A percentile compares a stretch with the other conserved stretches of the same genome.
Evolutionary conservation across 768 basidiomycete species (phyloP).

Genomic region (Amanita subjunquillea): DNA sequence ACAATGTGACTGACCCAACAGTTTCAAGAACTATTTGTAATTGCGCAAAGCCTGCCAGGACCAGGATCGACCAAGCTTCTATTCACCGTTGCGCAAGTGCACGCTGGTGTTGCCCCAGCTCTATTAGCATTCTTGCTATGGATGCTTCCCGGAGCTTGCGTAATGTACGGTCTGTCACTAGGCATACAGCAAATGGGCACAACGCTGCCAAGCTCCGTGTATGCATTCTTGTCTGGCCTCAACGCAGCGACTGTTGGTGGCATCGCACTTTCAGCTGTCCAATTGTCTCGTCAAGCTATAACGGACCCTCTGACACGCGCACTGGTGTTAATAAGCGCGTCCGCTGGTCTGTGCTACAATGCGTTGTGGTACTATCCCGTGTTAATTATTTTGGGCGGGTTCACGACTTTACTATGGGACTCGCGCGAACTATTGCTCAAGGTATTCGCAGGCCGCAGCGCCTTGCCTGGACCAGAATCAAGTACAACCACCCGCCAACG

Average conservation of each 20-base stretch:
- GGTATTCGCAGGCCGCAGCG: not conserved
- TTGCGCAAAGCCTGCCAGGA: conserved; percentile 37
- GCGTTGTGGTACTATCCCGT: conserved; percentile 43
- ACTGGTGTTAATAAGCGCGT: conserved; percentile 30
- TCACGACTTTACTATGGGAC: conserved; percentile 31
- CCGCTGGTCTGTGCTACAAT: conserved; percentile 39
- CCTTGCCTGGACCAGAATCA: no score
- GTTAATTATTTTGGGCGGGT: conserved; percentile 30
- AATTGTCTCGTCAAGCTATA: conserved; percentile 33
- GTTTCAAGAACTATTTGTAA: conserved; percentile 37
- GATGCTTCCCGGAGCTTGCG: conserved; percentile 36
- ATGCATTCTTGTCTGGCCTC: conserved; percentile 39
- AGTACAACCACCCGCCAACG: no score
- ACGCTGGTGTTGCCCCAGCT: conserved; percentile 30
- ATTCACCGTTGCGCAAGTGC: conserved; percentile 33
- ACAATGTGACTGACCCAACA: conserved; percentile 7
- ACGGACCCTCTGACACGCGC: conserved; percentile 33
- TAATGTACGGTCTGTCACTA: conserved; percentile 35
- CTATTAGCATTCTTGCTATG: conserved; percentile 31
- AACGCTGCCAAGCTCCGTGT: conserved; percentile 33
- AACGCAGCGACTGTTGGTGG: conserved; percentile 46
- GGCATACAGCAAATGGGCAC: conserved; percentile 32
- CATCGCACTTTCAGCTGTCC: conserved; percentile 39
- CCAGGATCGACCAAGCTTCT: conserved; percentile 39
- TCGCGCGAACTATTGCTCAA: not conserved